Evolutionary conservation across 2,329 filamentous ascomycete genomes (phyloP), one percentile per base, ranked within the genome.

Genomic region (Sclerotinia subarctica): DNA sequence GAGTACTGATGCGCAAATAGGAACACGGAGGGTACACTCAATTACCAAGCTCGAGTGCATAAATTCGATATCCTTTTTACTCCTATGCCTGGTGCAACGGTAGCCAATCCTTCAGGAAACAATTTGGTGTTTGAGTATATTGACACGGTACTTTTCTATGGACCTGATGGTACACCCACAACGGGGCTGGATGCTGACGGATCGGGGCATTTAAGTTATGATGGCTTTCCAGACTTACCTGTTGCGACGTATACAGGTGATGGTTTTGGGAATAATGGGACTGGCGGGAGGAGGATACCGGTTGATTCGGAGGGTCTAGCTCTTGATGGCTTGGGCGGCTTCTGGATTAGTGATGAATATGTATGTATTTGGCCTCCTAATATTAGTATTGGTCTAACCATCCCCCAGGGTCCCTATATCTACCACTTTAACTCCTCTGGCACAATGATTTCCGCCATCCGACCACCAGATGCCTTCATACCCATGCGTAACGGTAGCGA

Each of bases 21-120:
- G 88, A 92, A 92, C 74, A 91, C 89, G 0, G 80, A 91, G 72
- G 89, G 88, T 56, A 91, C 89, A 11, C 72, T 89, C 24, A 91
- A 91, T 76, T 90, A 84, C 76, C 86, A 90, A 71, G 83, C 84
- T 3, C 84, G 90, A 46, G 82, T 93, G 38, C 90, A 93, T 77
- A 89, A 90, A 75, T 88, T 91, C 76, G 76, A 80, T 62, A 80
- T 92, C 59, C 82, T 81, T 1, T 84, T 92, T 73, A 85, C 82
- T 0, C 83, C 86, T 3, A 79, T 82, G 3, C 77, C 79, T 1
- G 76, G 80, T 19, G 86, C 87, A 3, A 86, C 85, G 0, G 78
- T 82, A 1, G 77, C 79, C 2, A 81, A 81, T 4, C 86, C 87
- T 0, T 85, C 85, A 0, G 74, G 77, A 0, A 85, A 87, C 1